Conservation (phyloP, 306 rosid species). For the Sophora flavescens region DNA sequence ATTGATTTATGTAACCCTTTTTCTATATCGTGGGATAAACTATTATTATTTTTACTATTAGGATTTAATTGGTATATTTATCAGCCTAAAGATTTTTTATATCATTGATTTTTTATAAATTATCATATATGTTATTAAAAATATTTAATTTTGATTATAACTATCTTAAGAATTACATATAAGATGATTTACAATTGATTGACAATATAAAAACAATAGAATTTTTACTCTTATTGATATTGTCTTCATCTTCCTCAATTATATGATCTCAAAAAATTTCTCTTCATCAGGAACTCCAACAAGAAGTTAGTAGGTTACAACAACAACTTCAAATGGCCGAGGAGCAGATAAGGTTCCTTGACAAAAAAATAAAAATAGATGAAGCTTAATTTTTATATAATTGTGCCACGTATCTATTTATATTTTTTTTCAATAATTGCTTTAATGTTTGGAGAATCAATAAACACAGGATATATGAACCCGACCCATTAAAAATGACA, state of each 20-base stretch:
- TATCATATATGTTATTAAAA: too few relatives aligned
- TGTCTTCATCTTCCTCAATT: background rate
- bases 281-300: constrained; percentile 72
- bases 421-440: background rate
- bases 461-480: constrained; percentile 67
- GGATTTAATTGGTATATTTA: too few relatives aligned
- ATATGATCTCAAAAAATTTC: background rate
- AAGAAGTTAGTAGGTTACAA: constrained; percentile 67
- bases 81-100: too few relatives aligned
- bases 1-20: background rate
- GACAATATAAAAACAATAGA: too few relatives aligned
- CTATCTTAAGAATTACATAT: too few relatives aligned
- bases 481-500: constrained; percentile 70
- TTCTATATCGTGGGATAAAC: background rate
- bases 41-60: background rate
- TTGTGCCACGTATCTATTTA: background rate
- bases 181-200: too few relatives aligned
- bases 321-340: constrained; percentile 86
- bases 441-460: constrained; percentile 2
- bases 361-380: background rate
- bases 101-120: background rate
- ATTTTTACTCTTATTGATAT: too few relatives aligned
- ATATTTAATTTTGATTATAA: too few relatives aligned
- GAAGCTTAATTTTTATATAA: background rate
- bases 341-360: constrained; percentile 75